Evolutionary conservation across 305 asterid genomes (phyloP).

Genomic region (Fraxinus angustifolia): DNA sequence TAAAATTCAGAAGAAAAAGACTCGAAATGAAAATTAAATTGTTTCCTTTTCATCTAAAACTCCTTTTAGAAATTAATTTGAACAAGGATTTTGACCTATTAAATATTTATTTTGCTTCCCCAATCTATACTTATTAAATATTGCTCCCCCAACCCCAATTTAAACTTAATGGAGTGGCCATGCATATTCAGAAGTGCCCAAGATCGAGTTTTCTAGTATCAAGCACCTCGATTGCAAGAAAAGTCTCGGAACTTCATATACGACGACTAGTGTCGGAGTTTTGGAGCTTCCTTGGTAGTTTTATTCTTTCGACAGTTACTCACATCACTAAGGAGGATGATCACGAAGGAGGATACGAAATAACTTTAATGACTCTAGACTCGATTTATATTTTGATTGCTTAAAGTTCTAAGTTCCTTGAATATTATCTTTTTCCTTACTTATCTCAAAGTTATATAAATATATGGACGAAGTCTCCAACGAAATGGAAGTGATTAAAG

Average conservation of each 20-base stretch:
- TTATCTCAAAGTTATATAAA: slow-evolving; percentile 34
- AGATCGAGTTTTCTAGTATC: slow-evolving; percentile 55
- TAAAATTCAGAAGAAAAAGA: too few relatives aligned
- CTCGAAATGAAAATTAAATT: too few relatives aligned
- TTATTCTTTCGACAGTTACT: slow-evolving; percentile 24
- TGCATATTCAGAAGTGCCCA: slow-evolving; percentile 40
- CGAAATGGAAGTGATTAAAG: too few relatives aligned
- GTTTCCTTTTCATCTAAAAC: too few relatives aligned
- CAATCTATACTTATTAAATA: too few relatives aligned
- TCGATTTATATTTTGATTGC: slow-evolving; percentile 52
- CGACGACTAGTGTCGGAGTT: slow-evolving; percentile 44
- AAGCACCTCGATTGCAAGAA: slow-evolving; percentile 25
- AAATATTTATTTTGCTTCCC: too few relatives aligned
- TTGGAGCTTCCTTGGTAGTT: slow-evolving; percentile 53
- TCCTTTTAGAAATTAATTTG: too few relatives aligned
- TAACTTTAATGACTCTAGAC: slow-evolving; percentile 56
- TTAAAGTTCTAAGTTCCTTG: slow-evolving; percentile 38
- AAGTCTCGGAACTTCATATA: slow-evolving; percentile 51
- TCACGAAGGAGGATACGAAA: slow-evolving; percentile 46
- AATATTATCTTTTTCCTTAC: slow-evolving; percentile 39
- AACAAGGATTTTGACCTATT: too few relatives aligned
- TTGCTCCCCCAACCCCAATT: too few relatives aligned
- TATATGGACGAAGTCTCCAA: slow-evolving; percentile 6
- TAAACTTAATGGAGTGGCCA: slow-evolving; percentile 27
- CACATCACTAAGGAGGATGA: slow-evolving; percentile 18